Evolutionary conservation across 75 land plant species (phyloP), one percentile per base, ranked within the genome.

Genomic region (Selaginella tamariscina): DNA sequence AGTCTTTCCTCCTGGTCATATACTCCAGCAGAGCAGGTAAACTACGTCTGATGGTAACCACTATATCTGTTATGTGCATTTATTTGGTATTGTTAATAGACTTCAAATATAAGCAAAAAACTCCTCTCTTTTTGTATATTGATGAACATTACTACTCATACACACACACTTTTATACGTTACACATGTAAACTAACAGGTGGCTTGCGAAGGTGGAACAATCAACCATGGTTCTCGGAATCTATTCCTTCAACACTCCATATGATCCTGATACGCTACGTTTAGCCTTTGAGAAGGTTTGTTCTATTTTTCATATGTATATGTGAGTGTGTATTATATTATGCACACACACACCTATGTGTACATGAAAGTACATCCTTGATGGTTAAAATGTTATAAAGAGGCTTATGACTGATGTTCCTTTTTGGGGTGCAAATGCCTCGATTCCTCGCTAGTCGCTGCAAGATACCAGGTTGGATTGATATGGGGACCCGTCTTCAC

Each of bases 201-300:
- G 62, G 62, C 26, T 27, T 59, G 23, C 26, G 26, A 23, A 59
- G 62, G 62, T 59, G 62, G 62, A 2, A 59, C 23, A 26, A 59
- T 59, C 26, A 8, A 21, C 62, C 26, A 9, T 21, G 62, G 26
- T 23, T 59, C 21, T 59, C 62, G 2, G 49, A 59, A 8, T 27
- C 26, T 8, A 59, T 59, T 59, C 62, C 62, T 2, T 59, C 62
- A n/a, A n/a, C 21, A 59, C 21, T 5, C 62, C 62, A 9, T 59
- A 59, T n/a, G 21, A 59, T 59, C 27, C 62, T n/a, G 2, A 9
- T 5, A n/a, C 26, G 8, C 62, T 59, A 2, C 62, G 62, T 21
- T 8, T 9, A 59, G 62, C 62, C 8, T 59, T 59, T n/a, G 62
- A 59, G 21, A 59, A 59, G 62, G 62, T 59, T 59, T 59, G 62